phyloP scores from a whole-genome alignment of 2,329 filamentous ascomycete species.

The Zymoseptoria pseudotritici region DNA sequence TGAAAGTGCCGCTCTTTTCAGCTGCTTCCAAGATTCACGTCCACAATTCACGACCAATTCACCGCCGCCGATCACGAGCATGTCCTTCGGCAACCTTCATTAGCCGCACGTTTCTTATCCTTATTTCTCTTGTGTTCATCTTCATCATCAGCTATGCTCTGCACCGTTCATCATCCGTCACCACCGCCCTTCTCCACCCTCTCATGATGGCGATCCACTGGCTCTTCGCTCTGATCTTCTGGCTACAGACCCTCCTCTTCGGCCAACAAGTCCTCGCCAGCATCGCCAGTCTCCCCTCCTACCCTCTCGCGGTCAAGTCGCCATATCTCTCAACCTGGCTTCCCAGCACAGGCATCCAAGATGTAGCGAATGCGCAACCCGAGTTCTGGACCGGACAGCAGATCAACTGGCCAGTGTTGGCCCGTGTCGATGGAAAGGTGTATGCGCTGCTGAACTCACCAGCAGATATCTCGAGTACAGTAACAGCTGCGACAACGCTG shows the following conservation, averaged over 20 bases:
- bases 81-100: not conserved
- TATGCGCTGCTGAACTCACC: conserved; percentile 29
- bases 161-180: not conserved
- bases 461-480: conserved; percentile 9
- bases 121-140: not conserved
- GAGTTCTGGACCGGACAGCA: conserved; percentile 31
- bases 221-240: not conserved
- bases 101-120: not conserved
- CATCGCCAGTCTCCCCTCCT: conserved; percentile 14
- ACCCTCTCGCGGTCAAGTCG: conserved; percentile 26
- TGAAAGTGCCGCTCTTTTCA: not conserved
- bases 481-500: conserved; percentile 16
- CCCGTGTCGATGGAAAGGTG: conserved; percentile 25
- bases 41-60: not conserved
- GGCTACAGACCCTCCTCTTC: not conserved
- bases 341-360: conserved; percentile 20
- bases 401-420: conserved; percentile 30
- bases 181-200: not conserved
- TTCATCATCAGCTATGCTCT: not conserved
- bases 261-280: not conserved
- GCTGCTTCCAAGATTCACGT: not conserved
- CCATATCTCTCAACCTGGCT: conserved; percentile 32
- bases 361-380: conserved; percentile 22
- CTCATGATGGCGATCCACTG: not conserved
- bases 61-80: not conserved